Evolutionary conservation across 2,329 filamentous ascomycete genomes (phyloP).

Genomic region (Zymoseptoria pseudotritici): DNA sequence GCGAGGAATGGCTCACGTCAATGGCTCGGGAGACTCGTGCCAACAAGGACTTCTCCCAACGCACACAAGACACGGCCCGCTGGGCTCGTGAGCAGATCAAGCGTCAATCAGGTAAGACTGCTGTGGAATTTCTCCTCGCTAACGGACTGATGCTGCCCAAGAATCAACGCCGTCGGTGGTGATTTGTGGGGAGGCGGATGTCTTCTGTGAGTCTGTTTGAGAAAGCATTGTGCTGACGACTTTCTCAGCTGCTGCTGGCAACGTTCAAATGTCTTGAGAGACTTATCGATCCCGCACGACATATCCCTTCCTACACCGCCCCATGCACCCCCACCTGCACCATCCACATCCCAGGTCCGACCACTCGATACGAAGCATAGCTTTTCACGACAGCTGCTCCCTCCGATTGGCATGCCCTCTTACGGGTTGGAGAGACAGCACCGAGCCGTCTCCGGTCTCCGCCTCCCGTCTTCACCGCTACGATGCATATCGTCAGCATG

Average conservation of each 20-base stretch:
- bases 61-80: conserved; percentile 88
- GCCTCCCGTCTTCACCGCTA: conserved; percentile 44
- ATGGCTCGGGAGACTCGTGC: conserved; percentile 89
- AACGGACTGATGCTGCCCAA: neutral
- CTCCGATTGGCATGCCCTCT: neutral
- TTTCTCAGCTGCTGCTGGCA: conserved; percentile 17
- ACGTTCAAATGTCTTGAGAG: conserved; percentile 12
- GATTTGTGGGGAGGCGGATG: neutral
- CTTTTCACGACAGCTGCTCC: neutral
- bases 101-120: conserved; percentile 53
- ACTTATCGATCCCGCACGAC: neutral
- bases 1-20: conserved; percentile 78
- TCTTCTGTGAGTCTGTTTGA: neutral
- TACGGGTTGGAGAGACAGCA: neutral
- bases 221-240: neutral
- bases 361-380: neutral
- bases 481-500: conserved; percentile 66
- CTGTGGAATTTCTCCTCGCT: neutral
- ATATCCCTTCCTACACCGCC: neutral
- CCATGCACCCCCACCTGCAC: neutral
- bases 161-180: neutral
- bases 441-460: neutral
- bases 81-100: conserved; percentile 98
- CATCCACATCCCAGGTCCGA: neutral
- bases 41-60: conserved; percentile 76